Conservation (phyloP, 2,329 filamentous ascomycete species). For the Clonostachys byssicola region DNA sequence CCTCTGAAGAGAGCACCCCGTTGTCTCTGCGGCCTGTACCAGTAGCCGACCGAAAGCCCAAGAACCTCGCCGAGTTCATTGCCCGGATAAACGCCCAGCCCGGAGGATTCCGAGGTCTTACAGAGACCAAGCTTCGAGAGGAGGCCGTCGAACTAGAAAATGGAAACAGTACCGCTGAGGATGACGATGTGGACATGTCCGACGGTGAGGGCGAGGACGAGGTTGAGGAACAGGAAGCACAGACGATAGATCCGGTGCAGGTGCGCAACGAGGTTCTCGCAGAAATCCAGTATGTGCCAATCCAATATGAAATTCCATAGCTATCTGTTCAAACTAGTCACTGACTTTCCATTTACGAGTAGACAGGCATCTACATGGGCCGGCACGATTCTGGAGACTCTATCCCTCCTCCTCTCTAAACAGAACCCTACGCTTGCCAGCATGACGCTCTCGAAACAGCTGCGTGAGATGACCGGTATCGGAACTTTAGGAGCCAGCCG, state of each 20-base stretch:
- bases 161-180: conserved; percentile 37
- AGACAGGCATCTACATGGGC: conserved; percentile 41
- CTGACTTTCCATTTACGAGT: neutral
- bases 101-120: conserved; percentile 77
- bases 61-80: conserved; percentile 70
- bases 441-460: conserved; percentile 62
- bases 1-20: conserved; percentile 21
- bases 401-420: conserved; percentile 82
- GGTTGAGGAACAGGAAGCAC: conserved; percentile 33
- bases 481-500: conserved; percentile 70
- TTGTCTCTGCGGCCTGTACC: conserved; percentile 38
- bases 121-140: conserved; percentile 65
- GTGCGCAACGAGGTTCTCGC: conserved; percentile 55
- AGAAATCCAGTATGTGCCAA: conserved; percentile 47
- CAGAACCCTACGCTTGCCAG: conserved; percentile 68
- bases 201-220: conserved; percentile 43
- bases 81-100: conserved; percentile 72
- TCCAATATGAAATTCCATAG: neutral
- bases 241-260: conserved; percentile 38
- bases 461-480: conserved; percentile 68
- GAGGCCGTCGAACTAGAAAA: conserved; percentile 52
- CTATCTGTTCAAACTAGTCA: neutral
- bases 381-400: conserved; percentile 71
- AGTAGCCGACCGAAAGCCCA: conserved; percentile 49
- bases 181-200: conserved; percentile 39